phyloP scores from a whole-genome alignment of 2,329 filamentous ascomycete genomes.

The Fusarium mundagurra region DNA sequence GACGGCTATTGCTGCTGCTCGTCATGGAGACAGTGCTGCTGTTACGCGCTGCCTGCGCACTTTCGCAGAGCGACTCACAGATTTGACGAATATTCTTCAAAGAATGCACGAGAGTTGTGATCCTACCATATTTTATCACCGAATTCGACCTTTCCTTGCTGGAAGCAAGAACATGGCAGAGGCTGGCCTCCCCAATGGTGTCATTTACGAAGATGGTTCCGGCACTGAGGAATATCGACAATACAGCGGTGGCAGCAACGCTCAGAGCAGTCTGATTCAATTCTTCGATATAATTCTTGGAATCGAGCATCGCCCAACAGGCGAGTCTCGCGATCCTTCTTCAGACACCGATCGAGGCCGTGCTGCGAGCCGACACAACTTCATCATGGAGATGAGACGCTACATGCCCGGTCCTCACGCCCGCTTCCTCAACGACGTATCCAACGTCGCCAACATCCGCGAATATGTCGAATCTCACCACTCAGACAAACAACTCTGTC shows the following conservation, averaged over 20 bases:
- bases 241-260: slow-evolving; percentile 94
- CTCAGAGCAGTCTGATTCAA: slow-evolving; percentile 95
- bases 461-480: slow-evolving; percentile 75
- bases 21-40: slow-evolving; percentile 72
- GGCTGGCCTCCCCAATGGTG: slow-evolving; percentile 86
- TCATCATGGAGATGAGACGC: slow-evolving; percentile 94
- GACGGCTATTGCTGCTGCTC: slow-evolving; percentile 82
- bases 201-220: slow-evolving; percentile 85
- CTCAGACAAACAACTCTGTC: slow-evolving; percentile 71
- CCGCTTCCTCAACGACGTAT: slow-evolving; percentile 85
- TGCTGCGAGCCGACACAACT: slow-evolving; percentile 70
- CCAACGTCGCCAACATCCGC: slow-evolving; percentile 84
- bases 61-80: slow-evolving; percentile 89
- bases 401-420: slow-evolving; percentile 98
- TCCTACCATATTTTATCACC: slow-evolving; percentile 92
- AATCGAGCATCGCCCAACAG: slow-evolving; percentile 89
- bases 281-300: slow-evolving; percentile 95
- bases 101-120: slow-evolving; percentile 97
- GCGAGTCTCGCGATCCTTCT: slow-evolving; percentile 66
- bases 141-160: slow-evolving; percentile 94
- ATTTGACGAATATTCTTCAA: slow-evolving; percentile 79
- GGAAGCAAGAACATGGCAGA: slow-evolving; percentile 98
- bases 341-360: slow-evolving; percentile 57
- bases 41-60: slow-evolving; percentile 81
- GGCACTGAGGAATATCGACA: slow-evolving; percentile 77